Base-by-base conservation (phyloP, 2,329 filamentous ascomycete genomes). In the Exophiala spinifera region DNA sequence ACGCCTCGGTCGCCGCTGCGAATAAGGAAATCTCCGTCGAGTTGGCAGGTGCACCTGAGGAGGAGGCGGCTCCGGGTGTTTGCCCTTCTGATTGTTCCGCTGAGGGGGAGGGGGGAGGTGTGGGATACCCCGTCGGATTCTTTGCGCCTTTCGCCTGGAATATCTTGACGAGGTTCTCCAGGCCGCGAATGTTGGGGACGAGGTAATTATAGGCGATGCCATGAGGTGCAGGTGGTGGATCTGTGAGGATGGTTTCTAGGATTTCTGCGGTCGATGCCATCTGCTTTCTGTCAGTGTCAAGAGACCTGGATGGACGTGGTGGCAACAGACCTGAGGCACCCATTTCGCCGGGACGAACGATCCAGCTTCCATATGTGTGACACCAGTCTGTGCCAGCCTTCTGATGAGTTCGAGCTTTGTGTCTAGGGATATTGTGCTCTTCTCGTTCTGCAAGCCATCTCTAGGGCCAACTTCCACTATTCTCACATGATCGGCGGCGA, bases 201-300 rank as follows among this genome's bases (percentile, higher is more conserved):
- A 86, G 79, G 72, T 82, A 86, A 69, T 86, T 84, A 68, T 85
- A 86, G 46, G 79, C 80, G 48, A 86, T 79, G 2, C 77, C 73
- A 47, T 74, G 66, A 13, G 74, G 65, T 3, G 80, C 76, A 49
- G 70, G 63, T 1, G 81, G 81, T 5, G 80, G 76, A 5, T 70
- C 69, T 47, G 72, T 66, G 49, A 84, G 70, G 28, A 84, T 69
- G 44, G 78, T 72, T 51, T 81, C 72, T 28, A 85, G 76, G 19
- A 86, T 83, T 53, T 83, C 76, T 42, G 81, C 76, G 7, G 83
- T 85, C 55, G 82, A 84, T 13, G 81, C 83, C 83, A 86, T 86
- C 82, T 85, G 55, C 21, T 51, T 25, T 20, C 19, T 36, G 36
- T 46, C 19, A 43, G 40, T 37, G 17, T 34, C 3, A 11, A 39